Evolutionary conservation across 306 rosid genomes (phyloP), one percentile per base, ranked within the genome.

Genomic region (Trifolium fragiferum): DNA sequence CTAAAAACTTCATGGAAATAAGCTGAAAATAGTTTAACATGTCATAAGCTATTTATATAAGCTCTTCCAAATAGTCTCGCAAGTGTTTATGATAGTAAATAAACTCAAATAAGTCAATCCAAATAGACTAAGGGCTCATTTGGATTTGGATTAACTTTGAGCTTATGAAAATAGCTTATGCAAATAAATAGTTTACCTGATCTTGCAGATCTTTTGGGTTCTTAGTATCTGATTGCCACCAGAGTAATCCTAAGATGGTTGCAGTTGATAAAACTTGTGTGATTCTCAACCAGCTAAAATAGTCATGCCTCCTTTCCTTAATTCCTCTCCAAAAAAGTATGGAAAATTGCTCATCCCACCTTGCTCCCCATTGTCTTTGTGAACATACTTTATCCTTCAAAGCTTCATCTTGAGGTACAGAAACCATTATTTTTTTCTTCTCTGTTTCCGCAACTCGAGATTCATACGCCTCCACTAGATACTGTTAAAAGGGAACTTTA

Each of bases 221-320:
- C 3, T 64, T 71, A 62, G 82, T 57, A 83, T 90, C 99, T 11
- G 97, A 95, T 71, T 80, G 97, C 98, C 97, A 95, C 99, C 99
- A 95, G 1, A 95, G 97, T 72, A 95, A 86, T 44, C 99, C 99
- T 82, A 95, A 82, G 80, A 95, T 92, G 69, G 90, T n/a, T 66
- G 99, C 97, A 9, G 99, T 95, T 65, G 97, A 86, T 27, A 95
- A 84, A 73, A 95, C 99, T 86, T 95, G 99, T 37, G 98, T 95
- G 87, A 90, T 77, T 87, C 98, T 87, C 83, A 95, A 60, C 97
- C 96, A 95, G 85, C 99, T 90, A 76, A 95, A 95, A 57, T 95
- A 95, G 70, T 95, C 99, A 54, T 95, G 90, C 58, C 89, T 82
- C 50, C 98, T 25, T 78, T 95, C 98, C 78, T 90, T 95, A 68